Percentiles rank a stretch among this genome's conserved stretches.
Evolutionary conservation across 179 eudicot genomes (phyloP).

Genomic region (Camellia oleifera): DNA sequence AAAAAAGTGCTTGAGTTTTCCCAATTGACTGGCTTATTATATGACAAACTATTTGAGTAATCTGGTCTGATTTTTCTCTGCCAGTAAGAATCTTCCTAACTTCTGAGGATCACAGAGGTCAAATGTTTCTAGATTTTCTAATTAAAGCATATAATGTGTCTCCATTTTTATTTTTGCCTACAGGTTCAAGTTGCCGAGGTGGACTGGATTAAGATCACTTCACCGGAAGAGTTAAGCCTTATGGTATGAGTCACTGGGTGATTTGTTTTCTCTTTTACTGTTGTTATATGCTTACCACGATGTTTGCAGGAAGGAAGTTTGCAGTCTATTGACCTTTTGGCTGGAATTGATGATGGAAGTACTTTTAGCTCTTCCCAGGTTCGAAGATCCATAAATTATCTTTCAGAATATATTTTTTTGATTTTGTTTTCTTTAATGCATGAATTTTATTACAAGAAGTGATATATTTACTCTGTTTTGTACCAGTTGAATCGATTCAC

Average conservation of each 20-base stretch:
- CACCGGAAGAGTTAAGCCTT: constrained; percentile 62
- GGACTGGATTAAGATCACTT: constrained; percentile 76
- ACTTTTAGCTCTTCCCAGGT: constrained; percentile 82
- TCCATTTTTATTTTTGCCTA: not conserved
- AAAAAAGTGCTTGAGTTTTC: not conserved
- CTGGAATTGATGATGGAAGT: constrained; percentile 63
- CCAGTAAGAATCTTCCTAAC: not conserved
- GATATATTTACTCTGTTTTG: not conserved
- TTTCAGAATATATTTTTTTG: not conserved
- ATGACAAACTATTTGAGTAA: not conserved
- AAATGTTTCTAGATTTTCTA: not conserved
- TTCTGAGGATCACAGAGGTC: not conserved
- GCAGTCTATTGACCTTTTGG: constrained; percentile 55
- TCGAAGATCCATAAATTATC: constrained; percentile 14
- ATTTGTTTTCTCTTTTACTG: not conserved
- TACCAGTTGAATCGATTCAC: constrained; percentile 2
- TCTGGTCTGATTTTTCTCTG: not conserved
- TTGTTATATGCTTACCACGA: constrained; percentile 17
- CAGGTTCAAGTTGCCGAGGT: constrained; percentile 83
- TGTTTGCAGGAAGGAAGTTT: constrained; percentile 69
- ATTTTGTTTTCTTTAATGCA: not conserved
- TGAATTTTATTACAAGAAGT: not conserved
- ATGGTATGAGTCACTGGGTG: constrained; percentile 40
- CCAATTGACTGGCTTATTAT: not conserved
- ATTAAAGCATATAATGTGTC: not conserved